Evolutionary conservation across 2,329 filamentous ascomycete species (phyloP).

Genomic region (Sclerotinia glacialis): DNA sequence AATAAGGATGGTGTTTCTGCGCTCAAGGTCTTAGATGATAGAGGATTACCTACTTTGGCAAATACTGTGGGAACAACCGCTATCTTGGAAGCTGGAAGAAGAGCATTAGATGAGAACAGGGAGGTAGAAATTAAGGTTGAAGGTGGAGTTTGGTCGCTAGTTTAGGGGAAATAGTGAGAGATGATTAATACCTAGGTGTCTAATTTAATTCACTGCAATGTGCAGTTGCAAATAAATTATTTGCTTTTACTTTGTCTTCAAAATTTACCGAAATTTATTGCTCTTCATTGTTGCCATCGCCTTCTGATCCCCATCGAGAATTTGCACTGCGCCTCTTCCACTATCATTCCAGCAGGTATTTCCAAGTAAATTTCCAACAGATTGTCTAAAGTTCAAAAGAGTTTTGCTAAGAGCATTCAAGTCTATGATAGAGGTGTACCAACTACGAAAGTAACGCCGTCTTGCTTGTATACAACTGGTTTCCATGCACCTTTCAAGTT

Average conservation of each 20-base stretch:
- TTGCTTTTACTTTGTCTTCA: neutral
- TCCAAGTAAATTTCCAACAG: neutral
- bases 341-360: neutral
- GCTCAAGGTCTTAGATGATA: conserved; percentile 72
- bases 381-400: neutral
- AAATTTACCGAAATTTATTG: neutral
- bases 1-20: conserved; percentile 71
- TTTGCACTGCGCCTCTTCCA: neutral
- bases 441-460: no score
- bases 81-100: conserved; percentile 81
- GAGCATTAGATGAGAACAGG: conserved; percentile 78
- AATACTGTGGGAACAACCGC: conserved; percentile 92
- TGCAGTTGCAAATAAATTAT: neutral
- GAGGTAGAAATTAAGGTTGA: conserved; percentile 70
- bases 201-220: neutral
- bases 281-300: neutral
- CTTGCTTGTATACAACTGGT: neutral
- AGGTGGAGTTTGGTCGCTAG: conserved; percentile 66
- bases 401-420: neutral
- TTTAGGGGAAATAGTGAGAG: conserved; percentile 25
- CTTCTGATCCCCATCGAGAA: neutral
- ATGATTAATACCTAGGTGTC: neutral
- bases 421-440: no score
- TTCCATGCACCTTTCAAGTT: neutral
- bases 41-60: conserved; percentile 77